Base-by-base conservation (phyloP, 306 rosid species). In the Aeschynomene evenia region DNA sequence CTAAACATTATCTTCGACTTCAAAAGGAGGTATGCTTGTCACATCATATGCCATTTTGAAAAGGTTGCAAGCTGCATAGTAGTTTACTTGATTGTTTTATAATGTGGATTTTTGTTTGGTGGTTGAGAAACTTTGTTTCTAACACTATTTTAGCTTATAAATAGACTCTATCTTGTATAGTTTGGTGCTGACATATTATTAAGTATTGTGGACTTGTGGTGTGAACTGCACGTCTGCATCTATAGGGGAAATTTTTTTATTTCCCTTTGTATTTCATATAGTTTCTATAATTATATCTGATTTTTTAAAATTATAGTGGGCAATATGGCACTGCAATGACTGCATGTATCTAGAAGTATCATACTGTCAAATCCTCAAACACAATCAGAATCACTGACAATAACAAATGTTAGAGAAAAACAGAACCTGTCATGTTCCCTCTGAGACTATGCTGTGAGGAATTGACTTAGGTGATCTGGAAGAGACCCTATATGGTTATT, bases 1-100 rank as follows among this genome's bases (percentile, higher is more conserved):
- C 95, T 34, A 84, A 81, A 84, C 87, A 81, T 71, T 89, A 88
- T 83, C 80, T 89, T 58, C 92, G 69, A 13, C 92, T 92, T 72
- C 95, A 85, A 39, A 92, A 80, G 83, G 95, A 89, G 94, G 98
- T 89, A 70, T 69, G 58, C 70, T 40, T 66, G 48, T 6, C 31
- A n/a, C n/a, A 62, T 68, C 68, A 40, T 18, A 20, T 15, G 55
- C 59, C 21, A 57, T 75, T 55, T 58, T 42, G 60, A 53, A 59
- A 48, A 37, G 63, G 14, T 60, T 66, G 34, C 29, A 24, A 64
- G 60, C 2, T 60, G 22, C 40, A 21, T 67, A 19, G 49, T 67
- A 18, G 31, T 59, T 55, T n/a, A 34, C 12, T 43, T 55, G 22
- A 19, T n/a, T 15, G 21, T 23, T 20, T 74, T 26, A 9, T 46